These are phyloP conservation scores for Pedinophyceae sp. DNA, from an alignment of 139 green algal genomes.

Conservation along the genomic window DNA sequence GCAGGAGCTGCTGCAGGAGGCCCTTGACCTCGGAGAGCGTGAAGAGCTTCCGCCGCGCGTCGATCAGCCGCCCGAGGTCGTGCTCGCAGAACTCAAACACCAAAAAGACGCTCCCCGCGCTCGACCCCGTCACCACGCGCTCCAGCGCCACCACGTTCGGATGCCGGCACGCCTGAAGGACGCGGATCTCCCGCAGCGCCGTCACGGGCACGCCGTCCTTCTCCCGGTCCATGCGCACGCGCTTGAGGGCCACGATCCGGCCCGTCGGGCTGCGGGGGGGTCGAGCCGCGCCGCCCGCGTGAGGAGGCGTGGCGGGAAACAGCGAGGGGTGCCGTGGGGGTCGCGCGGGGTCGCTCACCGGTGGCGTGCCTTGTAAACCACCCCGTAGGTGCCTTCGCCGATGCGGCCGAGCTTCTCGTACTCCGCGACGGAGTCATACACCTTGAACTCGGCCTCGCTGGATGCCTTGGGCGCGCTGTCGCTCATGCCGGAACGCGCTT, in stretches of 20 bases:
- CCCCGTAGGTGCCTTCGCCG: conserved; percentile 59
- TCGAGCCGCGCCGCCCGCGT: too few relatives aligned
- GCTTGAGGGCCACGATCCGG: conserved; percentile 64
- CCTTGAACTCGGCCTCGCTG: neutral
- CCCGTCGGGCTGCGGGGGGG: conserved; percentile 30
- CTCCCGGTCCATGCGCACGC: conserved; percentile 39
- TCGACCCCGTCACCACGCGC: conserved; percentile 49
- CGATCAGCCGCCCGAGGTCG: conserved; percentile 54
- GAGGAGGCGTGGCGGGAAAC: too few relatives aligned
- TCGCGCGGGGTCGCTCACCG: too few relatives aligned
- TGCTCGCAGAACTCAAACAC: conserved; percentile 73
- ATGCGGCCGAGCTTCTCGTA: conserved; percentile 58
- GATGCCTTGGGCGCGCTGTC: too few relatives aligned
- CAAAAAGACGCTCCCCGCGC: conserved; percentile 55
- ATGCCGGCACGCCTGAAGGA: conserved; percentile 42
- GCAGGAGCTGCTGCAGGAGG: conserved; percentile 20
- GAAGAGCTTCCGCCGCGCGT: conserved; percentile 32
- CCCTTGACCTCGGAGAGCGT: conserved; percentile 46
- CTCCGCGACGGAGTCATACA: conserved; percentile 27
- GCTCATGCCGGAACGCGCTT: too few relatives aligned
- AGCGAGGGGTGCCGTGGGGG: too few relatives aligned
- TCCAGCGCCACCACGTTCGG: conserved; percentile 55
- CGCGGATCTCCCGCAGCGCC: conserved; percentile 46
- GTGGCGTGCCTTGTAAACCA: neutral
- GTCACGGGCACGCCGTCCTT: conserved; percentile 49